phyloP scores from a whole-genome alignment of 352 stramenopile genomes.

The Globisporangium echinulatum region DNA sequence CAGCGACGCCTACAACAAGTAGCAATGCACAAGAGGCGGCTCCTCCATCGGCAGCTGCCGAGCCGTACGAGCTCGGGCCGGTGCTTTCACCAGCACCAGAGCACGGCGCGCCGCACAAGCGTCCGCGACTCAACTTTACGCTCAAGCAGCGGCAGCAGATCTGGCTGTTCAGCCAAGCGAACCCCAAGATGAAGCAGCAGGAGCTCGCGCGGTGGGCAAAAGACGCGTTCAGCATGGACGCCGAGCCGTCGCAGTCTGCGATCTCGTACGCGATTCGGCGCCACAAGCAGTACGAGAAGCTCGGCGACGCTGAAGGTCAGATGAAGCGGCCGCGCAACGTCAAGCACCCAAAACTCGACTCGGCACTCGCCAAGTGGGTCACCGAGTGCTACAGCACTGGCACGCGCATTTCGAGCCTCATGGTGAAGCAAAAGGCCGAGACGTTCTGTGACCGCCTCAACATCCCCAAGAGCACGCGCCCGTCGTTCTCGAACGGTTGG shows the following conservation, averaged over 20 bases:
- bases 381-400: slow-evolving; percentile 6
- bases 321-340: slow-evolving; percentile 16
- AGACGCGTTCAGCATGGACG: slow-evolving; percentile 10
- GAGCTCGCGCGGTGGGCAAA: slow-evolving; percentile 17
- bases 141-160: slow-evolving; percentile 14
- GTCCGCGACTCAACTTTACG: slow-evolving; percentile 15
- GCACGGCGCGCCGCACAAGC: slow-evolving; percentile 8
- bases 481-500: slow-evolving; percentile 16
- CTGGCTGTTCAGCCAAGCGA: slow-evolving; percentile 11
- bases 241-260: slow-evolving; percentile 15
- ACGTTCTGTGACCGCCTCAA: slow-evolving; percentile 11
- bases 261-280: slow-evolving; percentile 16
- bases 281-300: slow-evolving; percentile 13
- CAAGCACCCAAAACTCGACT: slow-evolving; percentile 14
- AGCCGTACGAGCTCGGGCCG: no score
- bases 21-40: no score
- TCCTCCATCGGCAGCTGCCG: no score
- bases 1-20: no score
- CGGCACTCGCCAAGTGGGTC: slow-evolving; percentile 15
- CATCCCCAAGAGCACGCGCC: slow-evolving; percentile 7
- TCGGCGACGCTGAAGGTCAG: slow-evolving; percentile 7
- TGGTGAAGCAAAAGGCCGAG: slow-evolving; percentile 14
- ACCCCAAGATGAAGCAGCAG: slow-evolving; percentile 19
- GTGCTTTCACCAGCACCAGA: background rate
- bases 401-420: slow-evolving; percentile 14